Evolutionary conservation across 441 rosid genomes (phyloP).

Genomic region (Brassica balearica): DNA sequence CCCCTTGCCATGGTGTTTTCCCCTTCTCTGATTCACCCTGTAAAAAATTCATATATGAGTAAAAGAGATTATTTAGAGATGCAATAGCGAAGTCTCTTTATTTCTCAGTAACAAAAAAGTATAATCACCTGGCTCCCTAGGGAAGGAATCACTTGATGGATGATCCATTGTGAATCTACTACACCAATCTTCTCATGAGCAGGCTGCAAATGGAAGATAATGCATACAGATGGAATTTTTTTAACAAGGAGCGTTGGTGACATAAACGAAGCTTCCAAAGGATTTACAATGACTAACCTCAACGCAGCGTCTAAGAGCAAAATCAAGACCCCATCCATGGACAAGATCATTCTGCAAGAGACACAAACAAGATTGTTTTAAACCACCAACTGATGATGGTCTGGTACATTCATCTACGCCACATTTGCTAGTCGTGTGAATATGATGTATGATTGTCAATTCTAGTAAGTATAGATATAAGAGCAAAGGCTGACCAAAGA

Average conservation of each 20-base stretch:
- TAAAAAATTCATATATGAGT: conserved; percentile 35
- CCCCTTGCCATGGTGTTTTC: conserved; percentile 78
- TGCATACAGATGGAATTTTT: conserved; percentile 3
- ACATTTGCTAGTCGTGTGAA: conserved; percentile 17
- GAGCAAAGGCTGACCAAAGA: not conserved
- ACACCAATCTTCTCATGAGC: conserved; percentile 85
- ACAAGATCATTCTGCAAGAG: conserved; percentile 66
- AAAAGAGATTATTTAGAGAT: conserved; percentile 25
- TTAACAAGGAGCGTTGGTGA: not conserved
- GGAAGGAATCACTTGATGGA: conserved; percentile 80
- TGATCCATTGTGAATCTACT: conserved; percentile 84
- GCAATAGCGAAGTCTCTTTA: not conserved
- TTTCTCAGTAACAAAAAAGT: conserved; percentile 11
- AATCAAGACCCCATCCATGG: conserved; percentile 85
- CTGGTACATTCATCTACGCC: not conserved
- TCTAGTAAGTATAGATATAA: not conserved
- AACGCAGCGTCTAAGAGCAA: conserved; percentile 70
- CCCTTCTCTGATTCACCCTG: conserved; percentile 64
- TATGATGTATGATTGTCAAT: not conserved
- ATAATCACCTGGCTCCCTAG: conserved; percentile 67
- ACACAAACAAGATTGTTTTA: conserved; percentile 5
- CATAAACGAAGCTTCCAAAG: conserved; percentile 3
- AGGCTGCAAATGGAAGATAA: conserved; percentile 54
- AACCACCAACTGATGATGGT: conserved; percentile 13
- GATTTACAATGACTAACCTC: conserved; percentile 50